Conservation (phyloP, 768 basidiomycete genomes). For the Termitomyces titanicus region DNA sequence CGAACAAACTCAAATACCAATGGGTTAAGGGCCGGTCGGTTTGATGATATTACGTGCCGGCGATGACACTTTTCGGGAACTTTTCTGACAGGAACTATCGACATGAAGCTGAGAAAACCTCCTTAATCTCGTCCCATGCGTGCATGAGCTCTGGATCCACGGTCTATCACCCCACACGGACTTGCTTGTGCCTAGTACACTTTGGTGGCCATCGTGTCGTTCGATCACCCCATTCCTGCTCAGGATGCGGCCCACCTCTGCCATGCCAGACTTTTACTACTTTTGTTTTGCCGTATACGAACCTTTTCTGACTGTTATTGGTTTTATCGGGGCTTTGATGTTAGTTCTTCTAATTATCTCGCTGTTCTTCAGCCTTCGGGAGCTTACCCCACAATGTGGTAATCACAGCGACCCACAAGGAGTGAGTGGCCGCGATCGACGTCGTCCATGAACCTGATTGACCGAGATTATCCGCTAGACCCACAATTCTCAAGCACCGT, state of each 20-base stretch:
- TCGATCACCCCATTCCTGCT: background rate
- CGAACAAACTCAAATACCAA: constrained; percentile 19
- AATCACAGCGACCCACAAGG: constrained; percentile 58
- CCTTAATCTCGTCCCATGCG: constrained; percentile 15
- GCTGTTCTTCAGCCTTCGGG: background rate
- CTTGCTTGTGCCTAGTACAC: constrained; percentile 1
- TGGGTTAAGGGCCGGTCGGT: constrained; percentile 35
- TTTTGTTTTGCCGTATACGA: constrained; percentile 73
- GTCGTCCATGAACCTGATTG: background rate
- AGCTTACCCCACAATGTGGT: constrained; percentile 10
- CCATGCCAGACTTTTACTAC: constrained; percentile 72
- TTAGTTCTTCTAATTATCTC: constrained; percentile 21
- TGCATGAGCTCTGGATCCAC: constrained; percentile 4
- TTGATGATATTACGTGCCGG: constrained; percentile 9
- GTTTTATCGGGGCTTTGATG: constrained; percentile 62
- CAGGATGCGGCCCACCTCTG: constrained; percentile 47
- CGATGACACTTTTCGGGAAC: constrained; percentile 11
- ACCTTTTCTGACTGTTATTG: constrained; percentile 59
- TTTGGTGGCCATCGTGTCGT: constrained; percentile 5
- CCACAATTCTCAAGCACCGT: constrained; percentile 74
- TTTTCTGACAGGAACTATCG: constrained; percentile 11
- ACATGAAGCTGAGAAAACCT: constrained; percentile 17
- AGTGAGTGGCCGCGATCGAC: constrained; percentile 33
- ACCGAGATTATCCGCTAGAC: constrained; percentile 42
- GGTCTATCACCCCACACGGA: background rate